Conservation (phyloP, 208 protist species). For the Porcisia hertigi region DNA sequence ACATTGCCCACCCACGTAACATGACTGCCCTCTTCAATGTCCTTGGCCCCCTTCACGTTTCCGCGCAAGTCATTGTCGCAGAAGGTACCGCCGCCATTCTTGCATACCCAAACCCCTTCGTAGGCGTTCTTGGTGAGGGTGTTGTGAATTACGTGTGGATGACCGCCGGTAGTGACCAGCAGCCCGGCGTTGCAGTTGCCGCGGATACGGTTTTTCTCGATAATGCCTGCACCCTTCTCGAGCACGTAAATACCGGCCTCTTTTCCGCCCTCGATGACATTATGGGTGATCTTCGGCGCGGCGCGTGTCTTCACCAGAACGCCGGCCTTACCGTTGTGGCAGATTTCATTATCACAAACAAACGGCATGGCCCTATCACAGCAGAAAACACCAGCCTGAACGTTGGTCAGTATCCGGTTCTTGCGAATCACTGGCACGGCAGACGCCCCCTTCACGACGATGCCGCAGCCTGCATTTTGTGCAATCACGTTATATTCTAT, state of each 20-base stretch:
- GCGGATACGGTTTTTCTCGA: conserved; percentile 74
- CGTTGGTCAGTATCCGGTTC: conserved; percentile 74
- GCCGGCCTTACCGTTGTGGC: conserved; percentile 70
- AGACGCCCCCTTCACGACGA: conserved; percentile 69
- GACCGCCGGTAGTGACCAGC: conserved; percentile 76
- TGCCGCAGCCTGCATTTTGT: conserved; percentile 76
- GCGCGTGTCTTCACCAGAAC: conserved; percentile 81
- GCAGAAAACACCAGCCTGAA: conserved; percentile 83
- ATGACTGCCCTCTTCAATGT: conserved; percentile 59
- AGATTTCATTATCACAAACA: conserved; percentile 80
- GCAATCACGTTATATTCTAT: conserved; percentile 85
- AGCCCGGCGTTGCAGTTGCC: conserved; percentile 83
- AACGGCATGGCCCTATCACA: conserved; percentile 65
- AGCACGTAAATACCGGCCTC: conserved; percentile 91
- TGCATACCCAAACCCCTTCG: conserved; percentile 91
- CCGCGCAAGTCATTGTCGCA: conserved; percentile 82
- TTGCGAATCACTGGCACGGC: conserved; percentile 59
- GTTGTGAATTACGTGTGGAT: conserved; percentile 78
- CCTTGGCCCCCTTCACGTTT: conserved; percentile 77
- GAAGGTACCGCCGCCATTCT: conserved; percentile 71
- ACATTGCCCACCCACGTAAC: conserved; percentile 73
- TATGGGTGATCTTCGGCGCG: conserved; percentile 64
- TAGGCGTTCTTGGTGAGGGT: conserved; percentile 73
- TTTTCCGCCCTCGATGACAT: conserved; percentile 76
- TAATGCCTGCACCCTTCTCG: conserved; percentile 69